A percentile compares a stretch with the other conserved stretches of the same genome.
Evolutionary conservation across 345 rosid genomes (phyloP).

Genomic region (Toxicodendron radicans): DNA sequence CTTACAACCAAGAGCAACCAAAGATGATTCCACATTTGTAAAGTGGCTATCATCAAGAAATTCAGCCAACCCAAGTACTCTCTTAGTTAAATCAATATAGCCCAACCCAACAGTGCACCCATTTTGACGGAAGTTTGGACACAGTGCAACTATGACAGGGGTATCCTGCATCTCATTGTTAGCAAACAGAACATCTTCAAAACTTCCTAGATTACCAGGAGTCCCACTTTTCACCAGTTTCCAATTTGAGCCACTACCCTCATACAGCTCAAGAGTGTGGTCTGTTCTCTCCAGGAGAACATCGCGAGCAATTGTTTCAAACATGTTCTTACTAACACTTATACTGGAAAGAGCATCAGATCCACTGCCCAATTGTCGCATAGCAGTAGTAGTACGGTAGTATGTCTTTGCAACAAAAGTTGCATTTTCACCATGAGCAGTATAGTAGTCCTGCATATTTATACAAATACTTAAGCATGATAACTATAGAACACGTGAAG

Average conservation of each 20-base stretch:
- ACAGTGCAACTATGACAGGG: constrained; percentile 74
- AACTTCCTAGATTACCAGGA: constrained; percentile 93
- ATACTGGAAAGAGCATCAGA: constrained; percentile 78
- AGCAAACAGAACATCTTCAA: constrained; percentile 93
- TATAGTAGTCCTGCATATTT: constrained; percentile 77
- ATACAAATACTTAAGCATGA: constrained; percentile 4
- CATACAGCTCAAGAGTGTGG: constrained; percentile 83
- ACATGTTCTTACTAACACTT: constrained; percentile 80
- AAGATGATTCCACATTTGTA: constrained; percentile 84
- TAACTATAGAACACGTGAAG: background rate
- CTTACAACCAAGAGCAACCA: constrained; percentile 92
- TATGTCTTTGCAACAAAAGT: constrained; percentile 84
- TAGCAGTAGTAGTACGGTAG: constrained; percentile 80
- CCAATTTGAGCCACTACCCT: constrained; percentile 95
- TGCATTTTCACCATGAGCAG: constrained; percentile 94
- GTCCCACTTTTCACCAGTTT: constrained; percentile 75
- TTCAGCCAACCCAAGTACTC: constrained; percentile 81
- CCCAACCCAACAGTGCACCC: constrained; percentile 76
- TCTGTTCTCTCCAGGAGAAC: constrained; percentile 90
- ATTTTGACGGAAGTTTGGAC: constrained; percentile 61
- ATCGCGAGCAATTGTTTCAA: constrained; percentile 81
- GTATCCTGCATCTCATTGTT: constrained; percentile 95
- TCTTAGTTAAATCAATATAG: constrained; percentile 79
- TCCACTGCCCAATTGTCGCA: constrained; percentile 80
- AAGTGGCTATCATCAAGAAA: constrained; percentile 96